Base-by-base conservation (phyloP, 2,329 filamentous ascomycete genomes). In the Grosmannia penicillata region DNA sequence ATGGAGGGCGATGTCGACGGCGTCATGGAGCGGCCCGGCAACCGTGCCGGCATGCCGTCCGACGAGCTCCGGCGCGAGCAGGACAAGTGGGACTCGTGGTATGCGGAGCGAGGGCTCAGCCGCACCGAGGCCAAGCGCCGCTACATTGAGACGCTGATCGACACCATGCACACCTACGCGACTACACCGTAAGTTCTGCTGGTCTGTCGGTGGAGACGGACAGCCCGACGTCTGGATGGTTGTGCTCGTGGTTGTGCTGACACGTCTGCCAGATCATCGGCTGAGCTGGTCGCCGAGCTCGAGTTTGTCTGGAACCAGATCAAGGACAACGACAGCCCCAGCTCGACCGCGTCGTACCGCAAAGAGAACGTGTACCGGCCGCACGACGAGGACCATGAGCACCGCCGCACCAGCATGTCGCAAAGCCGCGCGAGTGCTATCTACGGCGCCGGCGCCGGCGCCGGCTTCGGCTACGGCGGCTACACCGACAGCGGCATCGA, bases 291-390 rank as follows among this genome's bases (percentile, higher is more conserved):
- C 27, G 70, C 78, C 9, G 91, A 98, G 58, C 73, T 98, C n/a
- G 91, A 98, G 60, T 98, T 96, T 51, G 89, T 98, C 28, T 98
- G 91, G 91, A 86, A 95, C 49, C 91, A 96, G 57, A 89, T 98
- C 50, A 93, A 91, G 58, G 81, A 80, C 49, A 95, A 89, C 51
- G 74, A 75, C 10, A 75, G 79, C 4, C 74, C 72, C 15, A 42
- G 40, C 28, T 76, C 78, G 27, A 62, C 76, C 28, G 56, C 70
- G 29, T 68, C 70, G 10, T 73, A 68, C 2, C 67, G 70, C n/a
- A 65, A 68, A 46, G 60, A 61, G 21, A 57, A 54, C 39, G 29
- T 39, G 8, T 42, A 40, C 26, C 39, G 39, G 21, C 35, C 36
- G 22, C 34, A 36, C 14, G 32, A 36, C 15, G 36, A 38, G 26